Conservation (phyloP, 768 basidiomycete genomes). For the Kwoniella bestiolae region DNA sequence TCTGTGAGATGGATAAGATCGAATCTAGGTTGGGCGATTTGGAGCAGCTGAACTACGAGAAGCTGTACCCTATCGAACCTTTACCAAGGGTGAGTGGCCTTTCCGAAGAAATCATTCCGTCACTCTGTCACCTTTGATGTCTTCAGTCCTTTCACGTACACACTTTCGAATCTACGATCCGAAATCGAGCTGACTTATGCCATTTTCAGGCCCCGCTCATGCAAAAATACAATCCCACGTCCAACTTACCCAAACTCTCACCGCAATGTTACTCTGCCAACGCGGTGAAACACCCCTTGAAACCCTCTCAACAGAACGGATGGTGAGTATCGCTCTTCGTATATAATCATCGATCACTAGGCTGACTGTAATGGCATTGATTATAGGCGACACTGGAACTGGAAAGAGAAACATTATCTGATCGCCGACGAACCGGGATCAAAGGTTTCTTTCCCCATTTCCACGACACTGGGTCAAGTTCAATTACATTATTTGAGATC, state of each 20-base stretch:
- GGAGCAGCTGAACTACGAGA: constrained; percentile 21
- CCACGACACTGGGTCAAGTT: constrained; percentile 38
- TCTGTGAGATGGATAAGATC: constrained; percentile 41
- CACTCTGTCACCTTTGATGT: too few species aligned
- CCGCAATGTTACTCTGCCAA: constrained; percentile 44
- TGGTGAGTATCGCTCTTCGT: constrained; percentile 30
- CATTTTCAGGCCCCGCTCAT: constrained; percentile 31
- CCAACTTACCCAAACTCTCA: constrained; percentile 24
- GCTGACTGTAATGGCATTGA: background rate
- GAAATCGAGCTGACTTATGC: background rate
- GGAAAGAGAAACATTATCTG: constrained; percentile 46
- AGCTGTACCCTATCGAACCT: constrained; percentile 26
- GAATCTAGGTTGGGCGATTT: constrained; percentile 14
- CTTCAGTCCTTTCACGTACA: background rate
- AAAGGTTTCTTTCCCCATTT: constrained; percentile 43
- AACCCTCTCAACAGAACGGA: constrained; percentile 33
- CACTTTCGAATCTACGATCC: too few species aligned
- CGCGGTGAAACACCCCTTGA: constrained; percentile 30
- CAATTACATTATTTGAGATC: constrained; percentile 49
- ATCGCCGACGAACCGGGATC: constrained; percentile 46
- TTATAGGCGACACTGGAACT: constrained; percentile 45
- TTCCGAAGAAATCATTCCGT: background rate
- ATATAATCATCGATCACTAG: background rate
- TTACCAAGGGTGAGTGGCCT: constrained; percentile 36
- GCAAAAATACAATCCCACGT: constrained; percentile 29